These are phyloP conservation scores for Phytopythium mirpurense DNA, from an alignment of 352 stramenopile genomes.

Conservation along the genomic window DNA sequence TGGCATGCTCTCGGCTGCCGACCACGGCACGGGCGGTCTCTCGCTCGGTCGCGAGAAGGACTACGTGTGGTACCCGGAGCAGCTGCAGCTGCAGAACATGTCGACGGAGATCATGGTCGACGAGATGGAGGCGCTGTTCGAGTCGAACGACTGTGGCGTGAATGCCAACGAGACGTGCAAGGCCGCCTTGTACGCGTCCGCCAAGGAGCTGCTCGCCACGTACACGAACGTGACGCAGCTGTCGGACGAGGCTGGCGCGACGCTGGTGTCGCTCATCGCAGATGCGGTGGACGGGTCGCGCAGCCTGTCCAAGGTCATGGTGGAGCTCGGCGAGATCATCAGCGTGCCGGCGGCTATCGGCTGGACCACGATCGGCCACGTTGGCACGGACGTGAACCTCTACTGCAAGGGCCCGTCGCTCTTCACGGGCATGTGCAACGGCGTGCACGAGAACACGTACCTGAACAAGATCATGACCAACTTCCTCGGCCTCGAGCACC, in stretches of 20 bases:
- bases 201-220: conserved; percentile 36
- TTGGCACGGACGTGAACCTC: conserved; percentile 67
- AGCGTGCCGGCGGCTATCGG: conserved; percentile 35
- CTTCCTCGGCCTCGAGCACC: conserved; percentile 56
- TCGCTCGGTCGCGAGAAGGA: conserved; percentile 38
- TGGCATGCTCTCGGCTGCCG: conserved; percentile 45
- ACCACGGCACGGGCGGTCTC: conserved; percentile 63
- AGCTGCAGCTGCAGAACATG: conserved; percentile 46
- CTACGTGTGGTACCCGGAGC: conserved; percentile 49
- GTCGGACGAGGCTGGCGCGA: conserved; percentile 17
- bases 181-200: conserved; percentile 22
- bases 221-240: conserved; percentile 53
- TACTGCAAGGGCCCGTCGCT: conserved; percentile 61
- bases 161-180: conserved; percentile 44
- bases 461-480: conserved; percentile 75
- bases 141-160: conserved; percentile 22
- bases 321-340: conserved; percentile 51
- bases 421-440: conserved; percentile 60
- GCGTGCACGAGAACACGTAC: conserved; percentile 62
- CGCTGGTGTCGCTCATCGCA: conserved; percentile 31
- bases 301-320: conserved; percentile 36
- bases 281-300: conserved; percentile 38
- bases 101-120: conserved; percentile 53
- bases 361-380: conserved; percentile 62
- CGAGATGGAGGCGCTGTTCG: conserved; percentile 28